Percentiles rank a stretch among this genome's conserved stretches.
Conservation (phyloP, 2,329 filamentous ascomycete species). For the Juglanconis sp. region DNA sequence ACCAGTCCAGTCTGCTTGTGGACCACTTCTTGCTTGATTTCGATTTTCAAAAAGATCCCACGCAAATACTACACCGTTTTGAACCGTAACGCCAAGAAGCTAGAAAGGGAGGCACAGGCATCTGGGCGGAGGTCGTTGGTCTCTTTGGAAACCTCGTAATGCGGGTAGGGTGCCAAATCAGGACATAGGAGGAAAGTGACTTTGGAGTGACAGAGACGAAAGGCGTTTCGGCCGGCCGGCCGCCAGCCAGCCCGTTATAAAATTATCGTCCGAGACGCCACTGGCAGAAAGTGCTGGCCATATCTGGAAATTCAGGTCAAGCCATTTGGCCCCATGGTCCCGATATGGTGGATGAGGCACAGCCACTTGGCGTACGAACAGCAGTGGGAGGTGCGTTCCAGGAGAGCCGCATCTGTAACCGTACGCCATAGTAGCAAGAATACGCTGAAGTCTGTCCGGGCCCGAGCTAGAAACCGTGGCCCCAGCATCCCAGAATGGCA, state of each 20-base stretch:
- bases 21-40: too few species aligned
- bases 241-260: constrained; percentile 2
- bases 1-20: neutral
- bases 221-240: neutral
- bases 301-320: constrained; percentile 3
- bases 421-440: neutral
- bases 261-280: constrained; percentile 5
- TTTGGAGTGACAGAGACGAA: neutral
- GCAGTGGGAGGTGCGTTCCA: neutral
- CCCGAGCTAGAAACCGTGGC: constrained; percentile 4
- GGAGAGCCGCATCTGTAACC: constrained; percentile 2
- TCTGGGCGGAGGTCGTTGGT: neutral
- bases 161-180: neutral
- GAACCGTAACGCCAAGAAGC: constrained; percentile 15
- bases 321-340: constrained; percentile 3
- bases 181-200: neutral
- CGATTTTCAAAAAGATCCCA: neutral
- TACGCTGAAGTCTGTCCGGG: neutral
- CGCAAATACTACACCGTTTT: constrained; percentile 3
- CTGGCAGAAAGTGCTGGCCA: neutral
- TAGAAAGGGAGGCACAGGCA: constrained; percentile 14
- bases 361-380: constrained; percentile 1
- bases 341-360: neutral
- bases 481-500: neutral
- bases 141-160: constrained; percentile 12